Evolutionary conservation across 106 monocot genomes (phyloP).

Genomic region (Dendrobium catenatum): DNA sequence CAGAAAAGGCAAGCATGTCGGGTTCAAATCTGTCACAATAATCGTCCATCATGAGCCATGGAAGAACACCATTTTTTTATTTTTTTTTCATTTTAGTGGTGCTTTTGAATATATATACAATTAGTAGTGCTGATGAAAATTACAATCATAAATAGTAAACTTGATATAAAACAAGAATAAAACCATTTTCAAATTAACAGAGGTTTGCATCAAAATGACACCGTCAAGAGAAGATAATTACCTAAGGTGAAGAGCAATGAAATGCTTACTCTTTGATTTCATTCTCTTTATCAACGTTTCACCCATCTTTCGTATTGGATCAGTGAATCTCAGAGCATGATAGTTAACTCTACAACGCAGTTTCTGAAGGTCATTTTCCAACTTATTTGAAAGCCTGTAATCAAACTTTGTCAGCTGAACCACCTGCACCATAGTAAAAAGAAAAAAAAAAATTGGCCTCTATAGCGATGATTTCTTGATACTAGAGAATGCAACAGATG

Average conservation of each 20-base stretch:
- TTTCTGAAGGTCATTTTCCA: conserved; percentile 70
- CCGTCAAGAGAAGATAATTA: conserved; percentile 6
- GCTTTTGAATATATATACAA: no score
- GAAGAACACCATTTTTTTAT: no score
- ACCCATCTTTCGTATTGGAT: conserved; percentile 63
- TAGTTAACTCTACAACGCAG: conserved; percentile 78
- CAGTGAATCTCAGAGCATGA: conserved; percentile 70
- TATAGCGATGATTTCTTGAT: not conserved
- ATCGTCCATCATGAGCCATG: not conserved
- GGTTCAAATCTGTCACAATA: conserved; percentile 77
- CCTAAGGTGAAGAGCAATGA: conserved; percentile 83
- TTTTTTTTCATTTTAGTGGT: no score
- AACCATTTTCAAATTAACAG: not conserved
- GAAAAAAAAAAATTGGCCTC: not conserved
- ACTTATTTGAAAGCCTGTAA: conserved; percentile 75
- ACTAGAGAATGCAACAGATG: not conserved
- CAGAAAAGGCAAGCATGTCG: conserved; percentile 99
- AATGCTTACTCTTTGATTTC: conserved; percentile 53
- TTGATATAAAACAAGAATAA: not conserved
- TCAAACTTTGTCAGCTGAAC: conserved; percentile 78
- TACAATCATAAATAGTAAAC: not conserved
- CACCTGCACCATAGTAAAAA: conserved; percentile 27
- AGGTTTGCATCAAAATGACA: not conserved
- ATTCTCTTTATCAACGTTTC: conserved; percentile 56
- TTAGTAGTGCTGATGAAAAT: not conserved